Evolutionary conservation across 495 filamentous ascomycete species (phyloP).

Genomic region (Aspergillus asperescens): DNA sequence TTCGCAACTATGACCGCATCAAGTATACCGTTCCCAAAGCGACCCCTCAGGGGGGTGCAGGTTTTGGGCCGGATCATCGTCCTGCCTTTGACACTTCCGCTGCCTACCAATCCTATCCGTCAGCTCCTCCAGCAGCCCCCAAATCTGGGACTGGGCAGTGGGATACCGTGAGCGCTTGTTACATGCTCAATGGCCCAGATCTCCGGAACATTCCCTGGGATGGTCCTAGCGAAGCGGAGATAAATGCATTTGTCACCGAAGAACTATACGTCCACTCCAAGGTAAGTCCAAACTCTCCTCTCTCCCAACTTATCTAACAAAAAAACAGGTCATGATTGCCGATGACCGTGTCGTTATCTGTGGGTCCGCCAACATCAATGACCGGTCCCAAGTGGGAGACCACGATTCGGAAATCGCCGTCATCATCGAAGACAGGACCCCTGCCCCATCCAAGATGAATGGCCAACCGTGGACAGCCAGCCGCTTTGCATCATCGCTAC

Average conservation of each 20-base stretch:
- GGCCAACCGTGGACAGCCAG: conserved; percentile 64
- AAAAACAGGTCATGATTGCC: conserved; percentile 74
- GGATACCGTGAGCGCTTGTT: conserved; percentile 75
- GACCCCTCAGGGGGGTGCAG: conserved; percentile 49
- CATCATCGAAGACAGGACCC: conserved; percentile 69
- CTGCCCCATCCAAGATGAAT: conserved; percentile 65
- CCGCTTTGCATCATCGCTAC: conserved; percentile 77
- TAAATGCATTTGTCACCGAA: conserved; percentile 86
- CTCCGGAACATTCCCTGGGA: conserved; percentile 78
- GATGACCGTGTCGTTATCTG: conserved; percentile 86
- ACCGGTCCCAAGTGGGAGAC: conserved; percentile 82
- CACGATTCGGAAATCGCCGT: conserved; percentile 86
- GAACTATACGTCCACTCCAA: conserved; percentile 94
- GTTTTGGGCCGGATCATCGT: conserved; percentile 28
- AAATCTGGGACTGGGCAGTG: conserved; percentile 48
- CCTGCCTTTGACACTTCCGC: conserved; percentile 39
- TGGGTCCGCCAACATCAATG: conserved; percentile 91
- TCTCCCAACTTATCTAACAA: conserved; percentile 17
- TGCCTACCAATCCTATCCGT: conserved; percentile 60
- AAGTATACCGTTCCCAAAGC: conserved; percentile 62
- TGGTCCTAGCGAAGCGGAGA: conserved; percentile 60
- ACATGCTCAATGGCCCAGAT: conserved; percentile 76
- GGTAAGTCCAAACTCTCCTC: conserved; percentile 29
- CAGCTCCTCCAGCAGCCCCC: conserved; percentile 44
- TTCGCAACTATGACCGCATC: conserved; percentile 88